Conservation (phyloP, 768 basidiomycete species). For the Mycena indigotica region DNA sequence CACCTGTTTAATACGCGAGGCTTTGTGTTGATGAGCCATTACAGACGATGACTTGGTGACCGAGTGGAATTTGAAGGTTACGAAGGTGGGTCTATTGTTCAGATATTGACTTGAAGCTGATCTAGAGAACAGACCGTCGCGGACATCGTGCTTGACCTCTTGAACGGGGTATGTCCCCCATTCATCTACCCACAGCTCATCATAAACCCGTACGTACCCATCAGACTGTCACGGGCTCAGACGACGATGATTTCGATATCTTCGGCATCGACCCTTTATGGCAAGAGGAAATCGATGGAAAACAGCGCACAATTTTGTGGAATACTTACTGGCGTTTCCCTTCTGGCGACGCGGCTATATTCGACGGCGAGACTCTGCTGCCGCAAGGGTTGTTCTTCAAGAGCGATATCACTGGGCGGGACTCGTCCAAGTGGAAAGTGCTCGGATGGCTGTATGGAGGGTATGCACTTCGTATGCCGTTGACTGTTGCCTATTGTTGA, state of each 20-base stretch:
- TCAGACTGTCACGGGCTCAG: slow-evolving; percentile 24
- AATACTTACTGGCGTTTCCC: slow-evolving; percentile 26
- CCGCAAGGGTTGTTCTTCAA: slow-evolving; percentile 29
- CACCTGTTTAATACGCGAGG: too few relatives aligned
- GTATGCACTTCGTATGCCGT: slow-evolving; percentile 2
- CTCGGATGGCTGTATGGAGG: slow-evolving; percentile 26
- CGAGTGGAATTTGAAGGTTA: slow-evolving; percentile 16
- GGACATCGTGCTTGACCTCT: slow-evolving; percentile 25
- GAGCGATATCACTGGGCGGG: slow-evolving; percentile 26
- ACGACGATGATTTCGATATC: slow-evolving; percentile 26
- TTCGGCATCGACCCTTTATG: slow-evolving; percentile 26
- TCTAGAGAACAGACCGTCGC: slow-evolving; percentile 23
- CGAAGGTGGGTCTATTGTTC: slow-evolving; percentile 8
- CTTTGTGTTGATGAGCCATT: too few relatives aligned
- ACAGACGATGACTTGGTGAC: slow-evolving; percentile 10
- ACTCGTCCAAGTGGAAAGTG: slow-evolving; percentile 23
- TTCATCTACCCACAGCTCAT: not conserved
- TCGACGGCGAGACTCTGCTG: slow-evolving; percentile 25
- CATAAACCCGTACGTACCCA: not conserved
- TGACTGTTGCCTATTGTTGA: not conserved
- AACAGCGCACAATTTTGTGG: slow-evolving; percentile 21
- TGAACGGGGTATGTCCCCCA: slow-evolving; percentile 20
- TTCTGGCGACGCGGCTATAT: slow-evolving; percentile 14
- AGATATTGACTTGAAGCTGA: too few relatives aligned
- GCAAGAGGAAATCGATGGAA: slow-evolving; percentile 22